phyloP scores from a whole-genome alignment of 2,329 filamentous ascomycete species.

The Ophiocordyceps camponoti-floridani region DNA sequence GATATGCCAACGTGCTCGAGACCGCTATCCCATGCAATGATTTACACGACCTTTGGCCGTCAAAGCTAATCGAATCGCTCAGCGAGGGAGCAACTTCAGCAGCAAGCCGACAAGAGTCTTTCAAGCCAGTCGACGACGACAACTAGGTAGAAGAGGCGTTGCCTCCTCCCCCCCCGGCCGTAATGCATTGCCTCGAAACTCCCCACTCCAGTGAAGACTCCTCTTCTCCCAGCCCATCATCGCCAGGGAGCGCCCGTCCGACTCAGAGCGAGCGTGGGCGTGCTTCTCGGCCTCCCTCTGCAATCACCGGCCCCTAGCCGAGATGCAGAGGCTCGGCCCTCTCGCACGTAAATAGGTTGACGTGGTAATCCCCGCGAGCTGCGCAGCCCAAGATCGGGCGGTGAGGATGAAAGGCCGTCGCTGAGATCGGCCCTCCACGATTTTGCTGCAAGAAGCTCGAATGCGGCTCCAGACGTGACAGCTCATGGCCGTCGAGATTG shows the following conservation, averaged over 20 bases:
- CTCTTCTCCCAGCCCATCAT: background rate
- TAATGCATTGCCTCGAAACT: background rate
- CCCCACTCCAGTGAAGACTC: background rate
- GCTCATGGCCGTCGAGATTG: constrained; percentile 64
- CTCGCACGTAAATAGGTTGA: constrained; percentile 71
- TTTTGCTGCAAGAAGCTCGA: constrained; percentile 73
- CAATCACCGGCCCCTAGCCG: constrained; percentile 8
- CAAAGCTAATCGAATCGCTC: background rate
- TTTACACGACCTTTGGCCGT: background rate
- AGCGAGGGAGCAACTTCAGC: background rate
- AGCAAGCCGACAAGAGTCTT: background rate
- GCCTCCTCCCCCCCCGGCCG: background rate
- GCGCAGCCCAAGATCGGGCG: constrained; percentile 79
- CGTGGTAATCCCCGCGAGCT: constrained; percentile 70
- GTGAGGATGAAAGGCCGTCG: constrained; percentile 91
- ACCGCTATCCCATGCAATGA: background rate
- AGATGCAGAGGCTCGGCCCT: constrained; percentile 19
- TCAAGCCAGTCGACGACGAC: background rate
- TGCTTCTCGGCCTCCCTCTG: background rate
- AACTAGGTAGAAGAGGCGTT: background rate
- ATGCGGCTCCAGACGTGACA: constrained; percentile 78
- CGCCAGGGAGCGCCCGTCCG: too few relatives aligned
- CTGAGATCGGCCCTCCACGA: constrained; percentile 64
- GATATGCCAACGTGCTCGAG: background rate
- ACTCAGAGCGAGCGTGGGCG: background rate